phyloP scores from a whole-genome alignment of 148 eudicot genomes.

The Amaranthus cruentus region DNA sequence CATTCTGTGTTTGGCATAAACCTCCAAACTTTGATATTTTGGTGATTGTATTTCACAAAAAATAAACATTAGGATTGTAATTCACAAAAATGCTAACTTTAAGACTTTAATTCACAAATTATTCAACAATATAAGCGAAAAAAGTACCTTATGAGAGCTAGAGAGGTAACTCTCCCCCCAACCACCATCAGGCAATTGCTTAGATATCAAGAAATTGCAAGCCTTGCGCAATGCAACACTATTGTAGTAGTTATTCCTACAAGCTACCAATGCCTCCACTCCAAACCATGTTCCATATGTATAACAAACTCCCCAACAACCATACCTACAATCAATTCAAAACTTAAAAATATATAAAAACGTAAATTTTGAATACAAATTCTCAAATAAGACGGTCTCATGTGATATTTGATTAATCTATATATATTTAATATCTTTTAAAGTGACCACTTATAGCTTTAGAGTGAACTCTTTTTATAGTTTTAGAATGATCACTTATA shows the following conservation, averaged over 20 bases:
- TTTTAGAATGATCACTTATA: too few relatives aligned
- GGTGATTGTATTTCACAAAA: too few relatives aligned
- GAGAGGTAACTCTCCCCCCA: conserved; percentile 75
- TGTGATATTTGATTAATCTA: too few relatives aligned
- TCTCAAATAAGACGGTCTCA: not conserved
- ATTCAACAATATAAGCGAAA: not conserved
- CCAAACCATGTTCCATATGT: conserved; percentile 69
- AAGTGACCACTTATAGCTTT: too few relatives aligned
- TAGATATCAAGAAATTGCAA: conserved; percentile 51
- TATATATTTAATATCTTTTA: too few relatives aligned
- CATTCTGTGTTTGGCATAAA: too few relatives aligned
- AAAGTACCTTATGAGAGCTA: conserved; percentile 43
- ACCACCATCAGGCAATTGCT: conserved; percentile 56
- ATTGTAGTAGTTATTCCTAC: conserved; percentile 35
- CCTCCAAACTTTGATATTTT: too few relatives aligned
- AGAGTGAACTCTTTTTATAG: too few relatives aligned
- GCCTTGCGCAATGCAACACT: conserved; percentile 40
- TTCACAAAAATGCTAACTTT: too few relatives aligned
- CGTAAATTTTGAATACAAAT: not conserved
- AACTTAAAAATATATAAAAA: not conserved
- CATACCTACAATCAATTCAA: conserved; percentile 31
- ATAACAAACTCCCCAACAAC: conserved; percentile 59
- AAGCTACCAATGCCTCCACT: conserved; percentile 41
- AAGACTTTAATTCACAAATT: not conserved
- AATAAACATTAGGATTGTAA: too few relatives aligned